Evolutionary conservation across 1,139 yeast species (phyloP).

Genomic region (Diutina sp.): DNA sequence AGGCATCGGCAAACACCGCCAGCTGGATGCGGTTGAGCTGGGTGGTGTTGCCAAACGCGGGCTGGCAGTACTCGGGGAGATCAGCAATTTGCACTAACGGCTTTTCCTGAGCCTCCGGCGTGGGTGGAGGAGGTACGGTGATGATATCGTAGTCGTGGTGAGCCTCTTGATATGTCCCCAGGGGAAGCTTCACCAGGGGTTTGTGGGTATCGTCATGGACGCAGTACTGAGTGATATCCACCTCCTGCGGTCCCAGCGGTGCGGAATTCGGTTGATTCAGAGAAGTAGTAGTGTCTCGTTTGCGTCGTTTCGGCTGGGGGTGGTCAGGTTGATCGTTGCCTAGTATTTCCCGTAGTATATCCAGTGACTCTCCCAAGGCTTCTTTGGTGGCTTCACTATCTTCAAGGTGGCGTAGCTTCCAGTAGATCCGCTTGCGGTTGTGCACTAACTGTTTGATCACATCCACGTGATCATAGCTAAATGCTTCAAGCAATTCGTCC

Average conservation of each 20-base stretch:
- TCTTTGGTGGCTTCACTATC: not conserved
- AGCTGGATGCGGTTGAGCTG: conserved; percentile 78
- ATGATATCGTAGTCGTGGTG: conserved; percentile 75
- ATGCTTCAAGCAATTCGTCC: not conserved
- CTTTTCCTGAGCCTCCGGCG: conserved; percentile 35
- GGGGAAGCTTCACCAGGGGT: conserved; percentile 61
- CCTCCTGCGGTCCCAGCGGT: not conserved
- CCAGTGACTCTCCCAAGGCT: not conserved
- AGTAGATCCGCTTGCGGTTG: not conserved
- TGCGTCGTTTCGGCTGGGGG: not conserved
- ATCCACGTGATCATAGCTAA: not conserved
- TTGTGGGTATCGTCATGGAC: conserved; percentile 10
- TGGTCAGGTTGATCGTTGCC: not conserved
- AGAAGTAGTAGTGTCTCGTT: not conserved
- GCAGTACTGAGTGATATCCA: not conserved
- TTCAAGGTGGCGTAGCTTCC: not conserved
- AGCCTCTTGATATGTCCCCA: conserved; percentile 69
- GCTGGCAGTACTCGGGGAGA: conserved; percentile 74
- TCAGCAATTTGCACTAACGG: conserved; percentile 43
- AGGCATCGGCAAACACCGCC: conserved; percentile 66
- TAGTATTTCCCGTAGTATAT: not conserved
- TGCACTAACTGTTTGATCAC: not conserved
- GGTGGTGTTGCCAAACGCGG: conserved; percentile 56
- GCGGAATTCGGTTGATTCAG: not conserved
- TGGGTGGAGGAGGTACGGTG: conserved; percentile 51